A percentile compares a stretch with the other conserved stretches of the same genome.
Evolutionary conservation across 2,329 filamentous ascomycete genomes (phyloP).

Genomic region (Beauveria scarabaeidicola): DNA sequence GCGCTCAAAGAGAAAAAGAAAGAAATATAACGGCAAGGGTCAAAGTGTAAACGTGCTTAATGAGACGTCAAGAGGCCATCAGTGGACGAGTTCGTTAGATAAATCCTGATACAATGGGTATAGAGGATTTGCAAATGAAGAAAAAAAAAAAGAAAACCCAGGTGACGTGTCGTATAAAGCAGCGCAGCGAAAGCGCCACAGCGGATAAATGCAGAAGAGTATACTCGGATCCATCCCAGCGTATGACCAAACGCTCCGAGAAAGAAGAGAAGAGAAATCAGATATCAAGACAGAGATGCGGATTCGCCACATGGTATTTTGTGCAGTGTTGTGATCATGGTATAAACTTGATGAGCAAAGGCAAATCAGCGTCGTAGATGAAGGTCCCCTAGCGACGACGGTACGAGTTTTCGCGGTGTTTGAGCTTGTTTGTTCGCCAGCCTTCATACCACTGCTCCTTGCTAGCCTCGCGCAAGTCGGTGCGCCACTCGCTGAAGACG

Average conservation of each 20-base stretch:
- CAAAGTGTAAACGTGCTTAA: not conserved
- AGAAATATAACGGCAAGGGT: not conserved
- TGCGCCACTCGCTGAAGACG: conserved; percentile 89
- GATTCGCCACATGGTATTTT: conserved; percentile 4
- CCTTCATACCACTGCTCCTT: conserved; percentile 91
- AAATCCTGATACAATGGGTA: conserved; percentile 9
- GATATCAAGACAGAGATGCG: not conserved
- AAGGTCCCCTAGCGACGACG: conserved; percentile 24
- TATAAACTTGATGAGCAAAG: conserved; percentile 9
- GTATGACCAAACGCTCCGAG: not conserved
- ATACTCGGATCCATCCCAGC: not conserved
- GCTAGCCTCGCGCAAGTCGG: conserved; percentile 81
- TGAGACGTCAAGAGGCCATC: conserved; percentile 2
- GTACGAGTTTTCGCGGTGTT: conserved; percentile 39
- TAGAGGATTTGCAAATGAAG: conserved; percentile 4
- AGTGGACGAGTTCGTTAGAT: not conserved
- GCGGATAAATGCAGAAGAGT: conserved; percentile 3
- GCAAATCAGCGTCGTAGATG: conserved; percentile 10
- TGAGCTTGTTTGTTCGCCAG: conserved; percentile 71
- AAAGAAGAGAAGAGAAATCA: not conserved
- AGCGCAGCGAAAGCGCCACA: not conserved
- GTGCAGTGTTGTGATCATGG: not conserved
- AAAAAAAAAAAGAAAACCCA: not conserved
- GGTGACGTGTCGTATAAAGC: not conserved
- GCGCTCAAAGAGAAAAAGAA: not conserved